Percentiles rank a stretch among this genome's conserved stretches.
Evolutionary conservation across 2,329 filamentous ascomycete genomes (phyloP).

Genomic region (Chaetomium olivaceum): DNA sequence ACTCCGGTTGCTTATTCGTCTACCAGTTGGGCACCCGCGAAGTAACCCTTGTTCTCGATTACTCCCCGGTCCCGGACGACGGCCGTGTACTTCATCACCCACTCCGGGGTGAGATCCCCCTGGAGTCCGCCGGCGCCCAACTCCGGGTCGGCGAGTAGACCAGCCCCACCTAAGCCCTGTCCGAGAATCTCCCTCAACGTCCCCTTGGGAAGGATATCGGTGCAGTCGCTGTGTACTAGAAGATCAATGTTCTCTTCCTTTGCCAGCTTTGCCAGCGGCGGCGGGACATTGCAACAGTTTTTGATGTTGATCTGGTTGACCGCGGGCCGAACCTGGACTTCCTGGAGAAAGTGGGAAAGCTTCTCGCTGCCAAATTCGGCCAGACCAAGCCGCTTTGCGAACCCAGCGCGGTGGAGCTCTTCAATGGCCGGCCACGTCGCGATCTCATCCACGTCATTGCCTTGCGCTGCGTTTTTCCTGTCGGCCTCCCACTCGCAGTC

Average conservation of each 20-base stretch:
- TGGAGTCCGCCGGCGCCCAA: slow-evolving; percentile 57
- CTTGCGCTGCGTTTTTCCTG: slow-evolving; percentile 60
- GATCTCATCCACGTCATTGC: slow-evolving; percentile 67
- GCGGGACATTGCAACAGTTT: slow-evolving; percentile 94
- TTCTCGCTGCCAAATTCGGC: slow-evolving; percentile 89
- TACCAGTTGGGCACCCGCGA: slow-evolving; percentile 76
- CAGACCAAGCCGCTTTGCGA: slow-evolving; percentile 76
- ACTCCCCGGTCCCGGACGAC: slow-evolving; percentile 92
- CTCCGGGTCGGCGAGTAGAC: slow-evolving; percentile 63
- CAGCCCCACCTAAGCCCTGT: slow-evolving; percentile 68
- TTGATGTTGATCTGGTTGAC: slow-evolving; percentile 96
- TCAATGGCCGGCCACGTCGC: slow-evolving; percentile 73
- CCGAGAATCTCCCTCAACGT: slow-evolving; percentile 83
- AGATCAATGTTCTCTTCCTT: slow-evolving; percentile 81
- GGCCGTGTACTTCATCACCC: slow-evolving; percentile 97
- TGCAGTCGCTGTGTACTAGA: slow-evolving; percentile 91
- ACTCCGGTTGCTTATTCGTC: slow-evolving; percentile 37
- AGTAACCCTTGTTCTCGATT: slow-evolving; percentile 98
- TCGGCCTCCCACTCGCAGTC: slow-evolving; percentile 80
- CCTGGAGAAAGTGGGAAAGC: slow-evolving; percentile 72
- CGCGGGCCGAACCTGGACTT: slow-evolving; percentile 69
- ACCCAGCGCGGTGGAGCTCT: slow-evolving; percentile 66
- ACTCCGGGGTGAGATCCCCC: slow-evolving; percentile 81
- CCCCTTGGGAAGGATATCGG: slow-evolving; percentile 82
- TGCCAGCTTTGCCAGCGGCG: slow-evolving; percentile 80